Evolutionary conservation across 139 green algal genomes (phyloP).

Genomic region (Chlamydomonas sp.): DNA sequence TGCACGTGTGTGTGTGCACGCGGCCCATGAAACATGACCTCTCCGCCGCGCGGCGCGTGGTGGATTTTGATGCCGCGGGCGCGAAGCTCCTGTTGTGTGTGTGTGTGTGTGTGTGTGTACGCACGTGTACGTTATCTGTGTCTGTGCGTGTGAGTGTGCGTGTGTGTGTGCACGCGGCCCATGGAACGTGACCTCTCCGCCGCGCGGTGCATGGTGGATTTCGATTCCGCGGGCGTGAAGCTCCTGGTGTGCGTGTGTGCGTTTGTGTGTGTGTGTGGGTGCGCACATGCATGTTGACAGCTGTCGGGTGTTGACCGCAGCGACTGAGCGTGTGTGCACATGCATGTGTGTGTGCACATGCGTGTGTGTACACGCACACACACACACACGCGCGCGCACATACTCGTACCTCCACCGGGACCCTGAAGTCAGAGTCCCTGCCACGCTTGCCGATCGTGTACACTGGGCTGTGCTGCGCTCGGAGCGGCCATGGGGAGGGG

Average conservation of each 20-base stretch:
- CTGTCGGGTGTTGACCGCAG: too few relatives aligned
- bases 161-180: too few relatives aligned
- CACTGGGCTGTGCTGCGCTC: slow-evolving; percentile 61
- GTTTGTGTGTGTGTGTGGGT: too few relatives aligned
- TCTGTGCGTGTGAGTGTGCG: too few relatives aligned
- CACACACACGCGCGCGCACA: background rate
- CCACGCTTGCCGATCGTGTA: slow-evolving; percentile 86
- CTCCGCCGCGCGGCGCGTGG: too few relatives aligned
- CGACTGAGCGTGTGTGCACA: background rate
- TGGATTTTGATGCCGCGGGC: background rate
- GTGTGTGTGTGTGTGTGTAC: too few relatives aligned
- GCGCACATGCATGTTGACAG: too few relatives aligned
- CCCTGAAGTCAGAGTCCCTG: slow-evolving; percentile 44
- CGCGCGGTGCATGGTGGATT: too few relatives aligned
- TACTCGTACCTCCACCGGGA: slow-evolving; percentile 21
- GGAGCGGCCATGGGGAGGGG: background rate
- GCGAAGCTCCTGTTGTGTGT: too few relatives aligned
- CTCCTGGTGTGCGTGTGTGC: too few relatives aligned
- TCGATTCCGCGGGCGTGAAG: background rate
- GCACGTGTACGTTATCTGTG: too few relatives aligned
- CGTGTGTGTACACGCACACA: slow-evolving; percentile 2
- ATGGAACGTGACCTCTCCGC: slow-evolving; percentile 87
- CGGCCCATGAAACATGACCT: slow-evolving; percentile 86
- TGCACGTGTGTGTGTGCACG: slow-evolving; percentile 38
- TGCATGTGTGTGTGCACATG: too few relatives aligned